A percentile compares a stretch with the other conserved stretches of the same genome.
Evolutionary conservation across 108 stramenopile species (phyloP).

Genomic region (Nitzschia sp.): DNA sequence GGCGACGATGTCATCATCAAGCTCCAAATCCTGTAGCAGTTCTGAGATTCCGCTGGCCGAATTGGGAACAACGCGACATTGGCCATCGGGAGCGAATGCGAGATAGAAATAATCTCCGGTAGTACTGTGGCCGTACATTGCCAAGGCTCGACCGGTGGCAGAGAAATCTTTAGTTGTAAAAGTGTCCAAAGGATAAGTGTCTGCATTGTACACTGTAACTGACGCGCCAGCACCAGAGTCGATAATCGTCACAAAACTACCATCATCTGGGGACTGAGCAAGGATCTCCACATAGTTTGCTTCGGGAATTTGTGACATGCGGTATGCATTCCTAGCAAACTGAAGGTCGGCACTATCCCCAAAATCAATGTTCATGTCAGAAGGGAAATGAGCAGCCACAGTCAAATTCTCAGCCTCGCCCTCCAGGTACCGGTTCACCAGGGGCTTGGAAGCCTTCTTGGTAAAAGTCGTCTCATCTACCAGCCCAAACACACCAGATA

Average conservation of each 20-base stretch:
- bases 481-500: conserved; percentile 27
- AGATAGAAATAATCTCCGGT: conserved; percentile 37
- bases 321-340: conserved; percentile 64
- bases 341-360: conserved; percentile 8
- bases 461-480: conserved; percentile 25
- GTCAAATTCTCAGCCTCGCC: background rate
- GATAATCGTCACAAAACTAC: conserved; percentile 39
- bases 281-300: conserved; percentile 47
- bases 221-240: background rate
- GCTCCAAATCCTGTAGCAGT: conserved; percentile 13
- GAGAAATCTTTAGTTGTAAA: conserved; percentile 25
- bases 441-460: conserved; percentile 3
- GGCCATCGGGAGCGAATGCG: conserved; percentile 31
- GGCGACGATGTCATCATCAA: conserved; percentile 48
- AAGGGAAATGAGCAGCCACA: conserved; percentile 19
- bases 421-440: background rate
- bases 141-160: conserved; percentile 8
- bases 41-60: conserved; percentile 17
- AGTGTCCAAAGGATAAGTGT: conserved; percentile 52
- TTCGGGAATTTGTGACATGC: conserved; percentile 50
- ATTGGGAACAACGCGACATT: conserved; percentile 36
- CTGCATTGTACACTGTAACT: conserved; percentile 35
- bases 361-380: conserved; percentile 55
- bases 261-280: conserved; percentile 52
- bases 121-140: conserved; percentile 32